Evolutionary conservation across 495 filamentous ascomycete genomes (phyloP).

Genomic region (Trypethelium eluteriae): DNA sequence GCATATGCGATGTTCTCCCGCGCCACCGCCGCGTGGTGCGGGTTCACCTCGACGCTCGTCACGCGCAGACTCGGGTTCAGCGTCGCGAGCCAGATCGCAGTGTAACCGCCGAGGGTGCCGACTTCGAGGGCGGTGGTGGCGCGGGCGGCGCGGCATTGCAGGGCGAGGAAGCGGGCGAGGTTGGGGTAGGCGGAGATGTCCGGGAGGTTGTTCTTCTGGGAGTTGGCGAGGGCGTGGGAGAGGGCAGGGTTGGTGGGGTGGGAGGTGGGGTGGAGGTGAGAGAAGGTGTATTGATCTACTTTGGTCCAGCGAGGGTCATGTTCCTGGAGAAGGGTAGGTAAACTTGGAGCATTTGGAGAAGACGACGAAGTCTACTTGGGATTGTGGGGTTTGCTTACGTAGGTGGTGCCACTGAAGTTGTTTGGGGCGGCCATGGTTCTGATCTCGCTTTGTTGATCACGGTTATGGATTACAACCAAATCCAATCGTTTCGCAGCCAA

Average conservation of each 20-base stretch:
- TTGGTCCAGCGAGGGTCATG: slow-evolving; percentile 23
- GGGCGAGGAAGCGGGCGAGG: slow-evolving; percentile 28
- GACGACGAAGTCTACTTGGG: neutral
- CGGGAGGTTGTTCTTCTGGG: slow-evolving; percentile 24
- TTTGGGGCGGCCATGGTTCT: slow-evolving; percentile 14
- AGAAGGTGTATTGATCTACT: slow-evolving; percentile 22
- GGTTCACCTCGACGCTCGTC: slow-evolving; percentile 29
- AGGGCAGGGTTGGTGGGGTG: slow-evolving; percentile 18
- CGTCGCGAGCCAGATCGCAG: slow-evolving; percentile 31
- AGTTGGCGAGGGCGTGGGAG: slow-evolving; percentile 21
- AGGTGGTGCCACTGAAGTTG: slow-evolving; percentile 13
- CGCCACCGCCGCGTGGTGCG: slow-evolving; percentile 29
- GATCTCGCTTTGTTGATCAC: neutral
- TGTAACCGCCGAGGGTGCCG: slow-evolving; percentile 34
- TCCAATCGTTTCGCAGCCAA: no score
- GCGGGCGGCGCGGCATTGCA: slow-evolving; percentile 24
- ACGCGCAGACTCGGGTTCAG: slow-evolving; percentile 24
- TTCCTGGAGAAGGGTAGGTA: slow-evolving; percentile 4
- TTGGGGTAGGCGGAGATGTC: slow-evolving; percentile 23
- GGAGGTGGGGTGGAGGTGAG: slow-evolving; percentile 17
- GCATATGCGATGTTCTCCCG: slow-evolving; percentile 27
- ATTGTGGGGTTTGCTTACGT: slow-evolving; percentile 7
- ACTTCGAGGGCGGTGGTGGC: slow-evolving; percentile 33
- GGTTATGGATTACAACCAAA: neutral
- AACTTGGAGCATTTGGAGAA: neutral